These are phyloP conservation scores for Tulasnella sp. DNA, from an alignment of 768 basidiomycete genomes.

Conservation along the genomic window DNA sequence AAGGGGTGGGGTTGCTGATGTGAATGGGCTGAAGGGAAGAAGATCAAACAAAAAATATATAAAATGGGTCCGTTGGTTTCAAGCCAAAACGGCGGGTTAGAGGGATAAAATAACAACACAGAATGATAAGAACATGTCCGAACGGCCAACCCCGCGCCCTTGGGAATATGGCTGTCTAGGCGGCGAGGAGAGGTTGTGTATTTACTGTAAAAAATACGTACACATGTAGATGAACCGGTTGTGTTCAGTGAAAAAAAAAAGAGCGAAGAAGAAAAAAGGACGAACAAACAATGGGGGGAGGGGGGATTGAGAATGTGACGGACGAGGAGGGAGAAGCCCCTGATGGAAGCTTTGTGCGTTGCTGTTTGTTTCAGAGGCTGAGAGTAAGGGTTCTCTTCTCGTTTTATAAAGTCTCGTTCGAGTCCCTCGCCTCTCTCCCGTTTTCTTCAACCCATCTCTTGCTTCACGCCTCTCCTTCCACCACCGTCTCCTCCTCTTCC, in stretches of 20 bases:
- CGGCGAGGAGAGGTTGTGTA: not conserved
- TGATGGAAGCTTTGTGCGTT: conserved; percentile 18
- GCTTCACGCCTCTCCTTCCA: conserved; percentile 42
- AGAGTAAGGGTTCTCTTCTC: conserved; percentile 11
- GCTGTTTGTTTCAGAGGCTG: conserved; percentile 38
- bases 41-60: conserved; percentile 14
- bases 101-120: not conserved
- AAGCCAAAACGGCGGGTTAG: conserved; percentile 5
- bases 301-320: conserved; percentile 12
- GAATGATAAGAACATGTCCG: not conserved
- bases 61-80: conserved; percentile 18
- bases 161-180: not conserved
- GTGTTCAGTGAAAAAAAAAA: conserved; percentile 35
- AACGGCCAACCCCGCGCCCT: not conserved
- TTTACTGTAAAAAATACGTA: not conserved
- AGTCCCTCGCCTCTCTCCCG: conserved; percentile 43
- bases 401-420: conserved; percentile 16
- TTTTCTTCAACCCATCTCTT: conserved; percentile 56
- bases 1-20: conserved; percentile 40
- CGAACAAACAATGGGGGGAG: conserved; percentile 32
- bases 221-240: not conserved
- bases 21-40: conserved; percentile 36
- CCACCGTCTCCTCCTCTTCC: conserved; percentile 45
- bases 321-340: conserved; percentile 9
- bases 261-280: conserved; percentile 44